Evolutionary conservation across 495 filamentous ascomycete genomes (phyloP), one percentile per base, ranked within the genome.

Genomic region (Sphaerosporella brunnea): DNA sequence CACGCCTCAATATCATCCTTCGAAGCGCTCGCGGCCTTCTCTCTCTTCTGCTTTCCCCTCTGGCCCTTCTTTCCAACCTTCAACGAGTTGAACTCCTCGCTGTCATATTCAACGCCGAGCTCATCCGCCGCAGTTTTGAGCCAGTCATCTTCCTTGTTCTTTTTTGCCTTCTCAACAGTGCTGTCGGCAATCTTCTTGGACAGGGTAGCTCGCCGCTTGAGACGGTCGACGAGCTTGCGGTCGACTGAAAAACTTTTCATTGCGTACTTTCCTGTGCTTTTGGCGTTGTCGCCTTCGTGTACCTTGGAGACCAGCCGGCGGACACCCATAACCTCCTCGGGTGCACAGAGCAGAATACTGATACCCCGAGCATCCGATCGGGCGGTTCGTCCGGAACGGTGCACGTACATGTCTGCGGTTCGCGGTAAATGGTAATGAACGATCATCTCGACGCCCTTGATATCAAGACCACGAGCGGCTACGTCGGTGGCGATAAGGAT

Each of bases 361-460:
- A 80, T 73, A 46, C 90, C 90, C 0, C 71, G 70, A 11, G 72
- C 73, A 20, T 77, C 71, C 4, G 82, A 88, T 57, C 90, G 82
- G 2, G 92, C 90, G 2, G 90, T 96, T 56, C 90, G 83, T 20
- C 90, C 90, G 2, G 92, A 95, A 47, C 90, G 78, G 59, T 97
- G 90, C 20, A 97, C 85, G 58, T 97, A 97, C 50, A 76, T 77
- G 63, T 96, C 90, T 20, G 90, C 90, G 11, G 84, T 68, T 43
- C 86, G 81, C 4, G 90, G 90, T 8, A 93, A 78, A 64, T 96
- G 92, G 65, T 97, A 97, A 61, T 97, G 90, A 19, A 97, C 63
- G 23, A 97, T 75, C 20, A 87, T 70, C 44, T 93, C 76, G 36
- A 96, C 83, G 23, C 73, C 74, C 39, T 81, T 79, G 60, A 97